Base-by-base conservation (phyloP, 1,284 basidiomycete species). In the Apiotrichum domesticum region DNA sequence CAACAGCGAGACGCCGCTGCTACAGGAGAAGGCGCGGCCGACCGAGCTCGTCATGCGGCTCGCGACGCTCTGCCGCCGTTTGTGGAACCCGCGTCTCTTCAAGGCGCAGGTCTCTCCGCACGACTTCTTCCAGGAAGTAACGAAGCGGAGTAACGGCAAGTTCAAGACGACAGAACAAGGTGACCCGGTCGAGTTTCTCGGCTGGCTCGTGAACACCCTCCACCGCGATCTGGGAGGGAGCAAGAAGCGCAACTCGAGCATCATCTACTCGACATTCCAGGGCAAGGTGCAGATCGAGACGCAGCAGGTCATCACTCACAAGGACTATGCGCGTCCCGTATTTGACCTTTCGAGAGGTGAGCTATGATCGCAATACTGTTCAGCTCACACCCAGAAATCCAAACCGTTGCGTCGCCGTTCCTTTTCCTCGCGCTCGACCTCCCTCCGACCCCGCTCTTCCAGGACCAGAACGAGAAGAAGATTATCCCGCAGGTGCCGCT, bases 101-200 rank as follows among this genome's bases (percentile, higher is more conserved):
- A 99, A 99, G 76, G 87, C 89, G 56, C 96, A 99, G 81, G 93
- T 98, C 62, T 91, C 88, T 64, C 96, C 96, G 8, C 96, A 98
- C 76, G 96, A 99, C 75, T 94, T 98, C 72, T 77, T 97, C 61
- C 96, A 99, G 76, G 95, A 98, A 78, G 93, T 98, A 47, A 86
- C 87, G 61, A 83, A 89, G 62, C 86, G 87, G 37, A 93, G 89
- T 68, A 82, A 80, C 35, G 90, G 92, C 13, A 91, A 90, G 75
- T 98, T 94, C 77, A 86, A 87, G 65, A 82, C 96, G 62, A 94
- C 94, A 64, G 83, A 90, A 70, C 90, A 94, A 77, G 91, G 92
- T 2, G 96, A 99, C 76, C 96, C 96, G 5, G 85, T 93, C 5
- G 96, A 98, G 69, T 98, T 98, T 70, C 77, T 98, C 37, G 87